Conservation (phyloP, 352 stramenopile genomes). For the Phytophthora idaei region DNA sequence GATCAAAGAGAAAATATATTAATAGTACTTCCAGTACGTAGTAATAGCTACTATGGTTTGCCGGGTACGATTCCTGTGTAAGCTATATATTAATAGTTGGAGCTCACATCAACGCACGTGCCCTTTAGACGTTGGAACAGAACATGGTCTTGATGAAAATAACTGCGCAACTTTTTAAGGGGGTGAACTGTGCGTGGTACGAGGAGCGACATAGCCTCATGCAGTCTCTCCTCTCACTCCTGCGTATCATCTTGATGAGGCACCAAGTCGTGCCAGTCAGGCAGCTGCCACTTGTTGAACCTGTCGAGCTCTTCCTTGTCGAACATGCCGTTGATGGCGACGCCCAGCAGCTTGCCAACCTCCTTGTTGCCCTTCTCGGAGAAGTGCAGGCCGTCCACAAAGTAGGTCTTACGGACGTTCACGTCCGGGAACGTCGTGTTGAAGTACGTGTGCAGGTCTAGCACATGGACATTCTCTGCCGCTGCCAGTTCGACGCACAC, state of each 20-base stretch:
- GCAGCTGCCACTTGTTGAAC: slow-evolving; percentile 45
- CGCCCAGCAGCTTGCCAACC: slow-evolving; percentile 27
- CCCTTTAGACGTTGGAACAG: too few species aligned
- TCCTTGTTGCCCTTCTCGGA: slow-evolving; percentile 53
- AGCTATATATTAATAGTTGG: too few species aligned
- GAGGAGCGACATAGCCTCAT: background rate
- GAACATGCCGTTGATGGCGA: slow-evolving; percentile 41
- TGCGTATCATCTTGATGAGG: slow-evolving; percentile 18
- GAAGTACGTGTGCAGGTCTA: slow-evolving; percentile 60
- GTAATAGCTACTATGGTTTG: too few species aligned
- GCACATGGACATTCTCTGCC: slow-evolving; percentile 42
- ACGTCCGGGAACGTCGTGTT: slow-evolving; percentile 46
- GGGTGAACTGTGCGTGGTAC: too few species aligned
- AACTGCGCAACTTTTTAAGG: background rate
- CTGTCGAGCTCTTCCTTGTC: slow-evolving; percentile 28
- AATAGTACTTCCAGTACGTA: too few species aligned
- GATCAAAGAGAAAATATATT: too few species aligned
- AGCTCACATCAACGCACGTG: too few species aligned
- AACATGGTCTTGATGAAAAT: too few species aligned
- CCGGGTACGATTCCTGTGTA: too few species aligned
- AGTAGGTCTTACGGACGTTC: slow-evolving; percentile 32
- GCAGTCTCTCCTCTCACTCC: background rate
- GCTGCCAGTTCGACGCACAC: slow-evolving; percentile 46
- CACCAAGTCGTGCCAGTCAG: slow-evolving; percentile 46
- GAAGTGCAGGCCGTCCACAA: slow-evolving; percentile 65